Percentiles rank a stretch among this genome's conserved stretches.
Conservation (phyloP, 768 basidiomycete species). For the Panaeolus papilionaceus region DNA sequence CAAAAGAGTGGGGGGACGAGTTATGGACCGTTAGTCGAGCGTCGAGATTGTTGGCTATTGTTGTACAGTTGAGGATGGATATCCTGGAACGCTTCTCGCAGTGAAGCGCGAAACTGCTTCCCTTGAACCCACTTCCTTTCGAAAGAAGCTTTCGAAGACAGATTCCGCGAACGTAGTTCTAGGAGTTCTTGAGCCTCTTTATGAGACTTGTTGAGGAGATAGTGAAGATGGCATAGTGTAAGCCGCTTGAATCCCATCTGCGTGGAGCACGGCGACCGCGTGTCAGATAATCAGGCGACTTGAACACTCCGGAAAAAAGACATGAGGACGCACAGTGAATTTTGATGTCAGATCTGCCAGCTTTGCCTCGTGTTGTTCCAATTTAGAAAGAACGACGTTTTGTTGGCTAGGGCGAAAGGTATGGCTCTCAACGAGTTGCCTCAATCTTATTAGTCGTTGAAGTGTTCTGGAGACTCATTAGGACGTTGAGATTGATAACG, state of each 20-base stretch:
- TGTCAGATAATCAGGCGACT: slow-evolving; percentile 5
- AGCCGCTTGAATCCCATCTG: slow-evolving; percentile 43
- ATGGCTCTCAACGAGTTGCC: slow-evolving; percentile 32
- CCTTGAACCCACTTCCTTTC: slow-evolving; percentile 41
- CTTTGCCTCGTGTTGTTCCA: slow-evolving; percentile 46
- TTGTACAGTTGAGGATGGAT: slow-evolving; percentile 31
- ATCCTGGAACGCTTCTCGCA: slow-evolving; percentile 40
- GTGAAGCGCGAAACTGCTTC: slow-evolving; percentile 37
- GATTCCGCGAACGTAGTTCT: slow-evolving; percentile 28
- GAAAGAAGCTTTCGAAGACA: slow-evolving; percentile 37
- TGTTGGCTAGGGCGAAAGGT: slow-evolving; percentile 37
- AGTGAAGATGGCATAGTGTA: slow-evolving; percentile 39
- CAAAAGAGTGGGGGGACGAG: slow-evolving; percentile 7
- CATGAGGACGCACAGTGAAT: slow-evolving; percentile 36
- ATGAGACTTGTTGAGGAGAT: slow-evolving; percentile 37
- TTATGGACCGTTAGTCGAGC: slow-evolving; percentile 29
- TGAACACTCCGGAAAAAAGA: slow-evolving; percentile 15
- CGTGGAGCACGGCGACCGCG: background rate
- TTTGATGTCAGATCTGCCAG: slow-evolving; percentile 43
- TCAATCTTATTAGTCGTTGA: slow-evolving; percentile 35
- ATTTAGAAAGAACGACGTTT: slow-evolving; percentile 37
- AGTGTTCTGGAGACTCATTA: slow-evolving; percentile 32
- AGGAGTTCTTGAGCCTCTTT: slow-evolving; percentile 34
- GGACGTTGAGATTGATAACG: slow-evolving; percentile 5
- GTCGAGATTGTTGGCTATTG: slow-evolving; percentile 25